Evolutionary conservation across 306 rosid species (phyloP).

Genomic region (Ceratonia siliqua): DNA sequence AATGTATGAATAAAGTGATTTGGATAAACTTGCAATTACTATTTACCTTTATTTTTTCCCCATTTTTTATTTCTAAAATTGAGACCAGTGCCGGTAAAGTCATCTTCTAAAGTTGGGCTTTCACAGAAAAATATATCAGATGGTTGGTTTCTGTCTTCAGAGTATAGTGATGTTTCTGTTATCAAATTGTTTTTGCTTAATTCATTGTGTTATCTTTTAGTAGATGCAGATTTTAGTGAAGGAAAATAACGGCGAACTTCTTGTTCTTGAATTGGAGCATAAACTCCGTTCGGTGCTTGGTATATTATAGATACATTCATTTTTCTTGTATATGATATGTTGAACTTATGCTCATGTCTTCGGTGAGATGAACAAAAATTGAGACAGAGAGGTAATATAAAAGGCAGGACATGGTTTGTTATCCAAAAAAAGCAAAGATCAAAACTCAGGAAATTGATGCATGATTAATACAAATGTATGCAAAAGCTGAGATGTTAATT

Average conservation of each 20-base stretch:
- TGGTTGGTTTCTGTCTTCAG: conserved; percentile 2
- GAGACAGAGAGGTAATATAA: neutral
- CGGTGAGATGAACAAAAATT: neutral
- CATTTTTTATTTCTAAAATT: neutral
- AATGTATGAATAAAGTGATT: neutral
- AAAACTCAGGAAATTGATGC: neutral
- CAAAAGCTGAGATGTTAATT: neutral
- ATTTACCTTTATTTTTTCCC: neutral
- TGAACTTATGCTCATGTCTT: neutral
- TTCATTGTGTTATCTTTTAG: too few species aligned
- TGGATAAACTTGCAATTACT: neutral
- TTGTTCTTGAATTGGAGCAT: too few species aligned
- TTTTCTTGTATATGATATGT: neutral
- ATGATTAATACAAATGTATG: neutral
- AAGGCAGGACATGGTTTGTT: neutral
- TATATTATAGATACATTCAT: neutral
- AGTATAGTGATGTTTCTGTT: conserved; percentile 2
- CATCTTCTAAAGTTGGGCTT: neutral
- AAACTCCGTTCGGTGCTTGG: neutral
- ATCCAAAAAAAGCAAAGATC: neutral
- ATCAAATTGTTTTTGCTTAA: conserved; percentile 12
- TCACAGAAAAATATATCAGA: neutral
- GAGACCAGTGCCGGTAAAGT: neutral
- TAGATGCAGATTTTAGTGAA: too few species aligned
- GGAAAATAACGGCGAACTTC: too few species aligned